Evolutionary conservation across 306 rosid species (phyloP), one percentile per base, ranked within the genome.

Genomic region (Adenanthera pavonina): DNA sequence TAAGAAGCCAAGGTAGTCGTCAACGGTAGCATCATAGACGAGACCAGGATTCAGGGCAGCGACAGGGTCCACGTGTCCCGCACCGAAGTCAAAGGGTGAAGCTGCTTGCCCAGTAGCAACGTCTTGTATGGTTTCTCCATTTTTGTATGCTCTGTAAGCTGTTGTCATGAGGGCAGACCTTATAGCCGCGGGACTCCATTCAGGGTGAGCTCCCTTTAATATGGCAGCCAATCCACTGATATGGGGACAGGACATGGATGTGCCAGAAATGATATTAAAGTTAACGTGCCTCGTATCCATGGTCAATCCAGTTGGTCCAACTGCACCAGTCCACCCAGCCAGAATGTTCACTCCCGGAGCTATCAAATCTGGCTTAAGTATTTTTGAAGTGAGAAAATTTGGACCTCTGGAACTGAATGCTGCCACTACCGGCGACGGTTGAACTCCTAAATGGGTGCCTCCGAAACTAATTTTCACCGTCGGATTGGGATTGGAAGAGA

Each of bases 211-310:
- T 0, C 90, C 97, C 79, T 90, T 95, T 51, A 95, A 8, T n/a
- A 95, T 85, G 3, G 97, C 97, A 6, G 95, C 97, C 16, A 95
- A 88, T 14, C 97, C 99, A 46, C 97, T 91, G 9, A 93, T 86
- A 64, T 95, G 99, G 0, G 99, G 99, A 74, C 99, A 95, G 1
- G 99, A 92, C 99, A 95, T 95, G 72, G 99, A 95, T 15, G 99
- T 95, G 0, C 99, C 99, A 0, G 99, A 95, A 59, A 95, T 86
- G 74, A 95, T 90, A 81, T 95, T 95, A 90, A 92, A 95, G 79
- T 41, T 80, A 52, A 93, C 97, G 2, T 79, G 89, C 34, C 97
- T 85, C 0, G 64, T 48, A 64, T 92, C 97, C 13, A 7, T 36
- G 4, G 44, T 5, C 40, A 90, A 81, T 25, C 99, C 97, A 0